Evolutionary conservation across 352 stramenopile genomes (phyloP).

Genomic region (Pythium dissotocum): DNA sequence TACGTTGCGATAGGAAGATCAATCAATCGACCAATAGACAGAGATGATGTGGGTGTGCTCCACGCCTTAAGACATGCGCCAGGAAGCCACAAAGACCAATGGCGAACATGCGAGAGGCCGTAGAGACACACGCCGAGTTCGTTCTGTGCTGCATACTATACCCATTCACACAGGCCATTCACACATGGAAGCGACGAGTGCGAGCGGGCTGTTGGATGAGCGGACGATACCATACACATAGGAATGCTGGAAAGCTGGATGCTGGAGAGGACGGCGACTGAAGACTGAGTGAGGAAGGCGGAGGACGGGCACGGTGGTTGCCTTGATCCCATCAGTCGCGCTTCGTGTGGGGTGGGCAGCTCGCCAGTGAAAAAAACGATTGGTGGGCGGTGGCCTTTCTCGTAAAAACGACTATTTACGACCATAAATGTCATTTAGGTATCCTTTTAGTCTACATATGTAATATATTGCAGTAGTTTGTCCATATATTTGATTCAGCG

Average conservation of each 20-base stretch:
- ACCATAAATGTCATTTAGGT: not conserved
- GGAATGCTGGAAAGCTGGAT: not conserved
- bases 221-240: slow-evolving; percentile 22
- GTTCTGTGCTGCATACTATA: slow-evolving; percentile 81
- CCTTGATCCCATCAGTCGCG: no score
- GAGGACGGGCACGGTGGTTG: not conserved
- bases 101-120: slow-evolving; percentile 15
- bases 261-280: slow-evolving; percentile 10
- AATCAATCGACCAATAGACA: slow-evolving; percentile 12
- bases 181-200: slow-evolving; percentile 21
- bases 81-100: not conserved
- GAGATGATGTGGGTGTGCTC: slow-evolving; percentile 5
- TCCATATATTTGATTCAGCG: not conserved
- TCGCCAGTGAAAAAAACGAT: not conserved
- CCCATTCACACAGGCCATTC: slow-evolving; percentile 2
- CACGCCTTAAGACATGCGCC: not conserved
- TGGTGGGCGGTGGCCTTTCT: not conserved
- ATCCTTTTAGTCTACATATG: slow-evolving; percentile 1
- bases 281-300: slow-evolving; percentile 9
- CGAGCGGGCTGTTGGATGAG: slow-evolving; percentile 73
- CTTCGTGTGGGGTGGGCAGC: not conserved
- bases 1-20: slow-evolving; percentile 57
- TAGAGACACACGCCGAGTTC: slow-evolving; percentile 25
- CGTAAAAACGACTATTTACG: slow-evolving; percentile 12
- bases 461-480: not conserved